Evolutionary conservation across 306 rosid species (phyloP), one percentile per base, ranked within the genome.

Genomic region (Adenanthera pavonina): DNA sequence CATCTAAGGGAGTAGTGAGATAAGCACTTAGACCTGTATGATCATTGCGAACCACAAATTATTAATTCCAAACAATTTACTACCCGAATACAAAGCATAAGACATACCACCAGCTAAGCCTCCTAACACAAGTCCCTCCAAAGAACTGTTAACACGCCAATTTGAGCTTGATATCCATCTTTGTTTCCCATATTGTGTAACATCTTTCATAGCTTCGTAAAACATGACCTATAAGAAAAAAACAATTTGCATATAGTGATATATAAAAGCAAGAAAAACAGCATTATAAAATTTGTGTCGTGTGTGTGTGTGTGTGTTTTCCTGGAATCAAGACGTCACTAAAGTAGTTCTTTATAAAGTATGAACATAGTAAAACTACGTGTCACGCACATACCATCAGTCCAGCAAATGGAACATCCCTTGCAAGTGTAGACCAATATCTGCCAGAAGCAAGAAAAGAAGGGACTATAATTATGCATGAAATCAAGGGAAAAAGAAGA

Each of bases 371-470:
- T 60, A 46, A 68, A 46, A 69, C 30, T 13, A 33, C 4, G 62
- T 48, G 48, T n/a, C 14, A 17, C 77, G 44, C 67, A 79, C 65
- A 30, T 88, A 94, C 97, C 98, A 94, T 94, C 60, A 94, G 82
- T 77, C 98, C 97, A 35, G 98, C 97, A 82, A 92, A 94, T 38
- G 98, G 98, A 81, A 94, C 92, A 83, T 94, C 98, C 87, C 98
- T 88, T 74, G 97, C 98, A 36, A 94, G 88, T 16, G 97, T 94
- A 61, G 95, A 91, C 89, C 92, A 89, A 69, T 89, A 94, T 77
- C 98, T 94, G 88, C 62, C 76, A 60, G 52, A 87, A 60, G 49
- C 79, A 89, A 74, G 56, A 82, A 76, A 86, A 53, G 41, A 78
- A 46, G 74, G 74, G 49, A 57, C 70, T 71, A 78, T 52, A 75